Evolutionary conservation across 129 eudicot genomes (phyloP), one percentile per base, ranked within the genome.

Genomic region (Kitagawia praeruptora): DNA sequence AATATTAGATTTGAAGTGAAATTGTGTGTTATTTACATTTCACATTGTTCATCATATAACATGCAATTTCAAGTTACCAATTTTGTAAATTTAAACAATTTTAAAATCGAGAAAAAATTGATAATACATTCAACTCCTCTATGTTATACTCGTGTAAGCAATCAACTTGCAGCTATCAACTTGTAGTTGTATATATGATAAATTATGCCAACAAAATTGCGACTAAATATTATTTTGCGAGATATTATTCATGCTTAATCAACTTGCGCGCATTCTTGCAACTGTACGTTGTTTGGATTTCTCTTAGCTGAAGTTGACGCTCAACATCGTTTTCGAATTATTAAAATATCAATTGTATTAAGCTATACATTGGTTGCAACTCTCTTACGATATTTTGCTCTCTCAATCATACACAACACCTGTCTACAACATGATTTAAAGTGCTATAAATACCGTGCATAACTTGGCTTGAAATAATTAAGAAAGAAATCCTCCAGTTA

Each of bases 341-440:
- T 67, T 31, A 31, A 31, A 67, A 67, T 27, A 67, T 67, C 39
- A 64, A 64, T 2, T 63, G 18, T 10, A 27, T 3, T 13, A 58
- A n/a, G 13, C 14, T 25, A 67, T 34, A 10, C 40, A 21, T 61
- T 28, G 16, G 42, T 31, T 72, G 48, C 31, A n/a, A 21, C 27
- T 39, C 31, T 71, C 75, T 40, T 40, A 2, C 4, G 41, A 34
- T 67, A 67, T 39, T 70, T 14, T 37, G 25, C 42, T 7, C 28
- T 37, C 75, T 69, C 74, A 37, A 19, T 70, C 74, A 70, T 41
- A 31, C 21, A 67, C 41, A 67, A 61, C 34, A 61, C 69, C 69
- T 61, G 44, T 72, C 49, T 72, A 72, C 34, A 21, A 4, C 1
- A 18, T 39, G 2, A 21, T 44, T 69, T 19, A 0, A 34, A 67